phyloP scores from a whole-genome alignment of 129 eudicot genomes.

The Escallonia rubra region DNA sequence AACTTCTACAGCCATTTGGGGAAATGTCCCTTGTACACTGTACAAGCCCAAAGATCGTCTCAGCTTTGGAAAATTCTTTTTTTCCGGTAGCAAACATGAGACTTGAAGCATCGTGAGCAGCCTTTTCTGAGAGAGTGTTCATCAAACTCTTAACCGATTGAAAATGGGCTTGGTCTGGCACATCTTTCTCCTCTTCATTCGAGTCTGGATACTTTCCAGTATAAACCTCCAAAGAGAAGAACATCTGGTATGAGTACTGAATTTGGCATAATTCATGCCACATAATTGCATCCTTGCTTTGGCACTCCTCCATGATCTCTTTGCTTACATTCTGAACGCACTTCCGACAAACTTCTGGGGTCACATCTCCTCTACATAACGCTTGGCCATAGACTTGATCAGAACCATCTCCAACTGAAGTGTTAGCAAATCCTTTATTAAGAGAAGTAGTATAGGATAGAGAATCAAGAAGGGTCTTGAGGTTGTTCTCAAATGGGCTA shows the following conservation, averaged over 20 bases:
- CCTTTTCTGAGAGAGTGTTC: not conserved
- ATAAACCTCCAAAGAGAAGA: not conserved
- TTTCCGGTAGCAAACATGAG: slow-evolving; percentile 10
- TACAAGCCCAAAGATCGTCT: slow-evolving; percentile 20
- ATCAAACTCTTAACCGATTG: not conserved
- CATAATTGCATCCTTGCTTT: not conserved
- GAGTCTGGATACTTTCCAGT: slow-evolving; percentile 11
- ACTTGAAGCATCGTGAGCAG: slow-evolving; percentile 2
- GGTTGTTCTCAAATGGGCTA: slow-evolving; percentile 10
- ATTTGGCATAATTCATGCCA: slow-evolving; percentile 21
- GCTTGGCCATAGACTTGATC: slow-evolving; percentile 35
- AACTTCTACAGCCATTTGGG: slow-evolving; percentile 8
- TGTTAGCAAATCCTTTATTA: slow-evolving; percentile 23
- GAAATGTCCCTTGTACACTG: slow-evolving; percentile 39
- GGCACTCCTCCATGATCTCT: slow-evolving; percentile 5
- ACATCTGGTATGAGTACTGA: slow-evolving; percentile 7
- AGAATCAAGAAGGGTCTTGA: not conserved
- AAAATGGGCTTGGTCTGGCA: not conserved
- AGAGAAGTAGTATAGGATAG: slow-evolving; percentile 2
- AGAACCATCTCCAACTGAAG: slow-evolving; percentile 6
- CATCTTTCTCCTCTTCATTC: not conserved
- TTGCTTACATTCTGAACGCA: slow-evolving; percentile 21
- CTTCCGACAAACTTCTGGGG: slow-evolving; percentile 16
- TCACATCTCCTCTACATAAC: slow-evolving; percentile 49
- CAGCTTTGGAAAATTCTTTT: not conserved